Base-by-base conservation (phyloP, 2,329 filamentous ascomycete species). In the Ophiostoma australiae region DNA sequence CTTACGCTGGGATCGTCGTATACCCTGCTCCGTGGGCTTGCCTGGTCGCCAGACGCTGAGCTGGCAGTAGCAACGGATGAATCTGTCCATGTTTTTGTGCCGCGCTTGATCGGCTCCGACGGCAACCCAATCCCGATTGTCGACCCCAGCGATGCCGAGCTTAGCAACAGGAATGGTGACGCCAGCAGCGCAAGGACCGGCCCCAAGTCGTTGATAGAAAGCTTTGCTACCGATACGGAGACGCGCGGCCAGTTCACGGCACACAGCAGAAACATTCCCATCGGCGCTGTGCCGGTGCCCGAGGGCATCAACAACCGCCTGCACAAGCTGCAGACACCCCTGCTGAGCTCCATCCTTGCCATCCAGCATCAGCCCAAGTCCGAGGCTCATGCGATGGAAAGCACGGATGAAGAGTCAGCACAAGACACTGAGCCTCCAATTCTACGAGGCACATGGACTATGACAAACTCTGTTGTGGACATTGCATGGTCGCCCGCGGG, bases 401-500 rank as follows among this genome's bases (percentile, higher is more conserved):
- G 17, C 15, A 11, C 15, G 3, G 13, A 27, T 5, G 17, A 31
- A 65, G 17, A 48, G 44, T 33, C 27, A 37, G 31, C 33, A 39
- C 31, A 20, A 4, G 5, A 20, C 13, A 31, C 15, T 4, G 35
- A 23, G 20, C n/a, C 11, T 5, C 27, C 66, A 27, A 13, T 67
- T 11, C 66, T 67, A 8, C 37, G 39, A 15, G 66, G 66, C 66
- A 44, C 66, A 23, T 67, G 66, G 66, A 20, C 17, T 67, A 83
- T 84, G 3, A 80, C 88, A 74, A 87, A 85, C 73, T 86, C 88
- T 74, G 81, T 85, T 20, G 81, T 87, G 17, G 78, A 80, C 10
- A 73, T 88, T 27, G 83, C 81, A 67, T 89, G 86, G 86, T 88
- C 86, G n/a, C 86, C 86, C 0, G 78, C 78, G n/a, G 85, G 84